These are phyloP conservation scores for Colletotrichum graminicola DNA, from an alignment of 2,329 filamentous ascomycete species.

Conservation along the genomic window DNA sequence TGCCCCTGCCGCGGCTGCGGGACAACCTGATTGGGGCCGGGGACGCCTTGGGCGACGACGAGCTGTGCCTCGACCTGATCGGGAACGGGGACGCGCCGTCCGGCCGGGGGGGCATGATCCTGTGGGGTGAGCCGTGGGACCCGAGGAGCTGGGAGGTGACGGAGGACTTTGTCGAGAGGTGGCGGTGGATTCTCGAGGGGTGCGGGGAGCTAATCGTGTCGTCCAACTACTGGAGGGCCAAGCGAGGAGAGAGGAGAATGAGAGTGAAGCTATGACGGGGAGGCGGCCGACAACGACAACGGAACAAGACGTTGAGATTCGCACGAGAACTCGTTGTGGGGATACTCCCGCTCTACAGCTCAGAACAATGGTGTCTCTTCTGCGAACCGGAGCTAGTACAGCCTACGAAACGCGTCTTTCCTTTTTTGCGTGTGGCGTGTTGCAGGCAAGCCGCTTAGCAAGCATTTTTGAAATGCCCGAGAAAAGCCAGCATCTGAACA, in stretches of 20 bases:
- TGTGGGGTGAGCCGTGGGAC: conserved; percentile 63
- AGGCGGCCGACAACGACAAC: too few relatives aligned
- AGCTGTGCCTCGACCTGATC: conserved; percentile 30
- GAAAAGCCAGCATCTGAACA: conserved; percentile 10
- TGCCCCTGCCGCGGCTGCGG: conserved; percentile 51
- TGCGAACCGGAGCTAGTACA: conserved; percentile 44
- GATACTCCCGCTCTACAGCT: conserved; percentile 30
- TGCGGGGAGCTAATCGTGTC: conserved; percentile 54
- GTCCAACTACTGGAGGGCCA: conserved; percentile 52
- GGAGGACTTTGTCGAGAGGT: conserved; percentile 58
- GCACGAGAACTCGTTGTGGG: neutral
- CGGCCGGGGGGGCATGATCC: conserved; percentile 53
- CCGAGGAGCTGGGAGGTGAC: conserved; percentile 61
- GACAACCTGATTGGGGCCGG: conserved; percentile 49
- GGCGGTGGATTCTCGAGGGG: conserved; percentile 54
- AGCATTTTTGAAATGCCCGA: conserved; percentile 23
- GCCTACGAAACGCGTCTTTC: conserved; percentile 43
- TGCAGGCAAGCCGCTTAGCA: conserved; percentile 43
- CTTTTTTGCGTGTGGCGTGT: conserved; percentile 45
- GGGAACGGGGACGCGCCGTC: conserved; percentile 17
- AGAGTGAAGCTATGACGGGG: neutral
- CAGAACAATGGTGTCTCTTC: conserved; percentile 44
- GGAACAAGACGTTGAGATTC: neutral
- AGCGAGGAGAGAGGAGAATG: conserved; percentile 24
- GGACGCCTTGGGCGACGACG: conserved; percentile 43